Evolutionary conservation across 495 filamentous ascomycete species (phyloP), one percentile per base, ranked within the genome.

Genomic region (Trichoderma gamsii): DNA sequence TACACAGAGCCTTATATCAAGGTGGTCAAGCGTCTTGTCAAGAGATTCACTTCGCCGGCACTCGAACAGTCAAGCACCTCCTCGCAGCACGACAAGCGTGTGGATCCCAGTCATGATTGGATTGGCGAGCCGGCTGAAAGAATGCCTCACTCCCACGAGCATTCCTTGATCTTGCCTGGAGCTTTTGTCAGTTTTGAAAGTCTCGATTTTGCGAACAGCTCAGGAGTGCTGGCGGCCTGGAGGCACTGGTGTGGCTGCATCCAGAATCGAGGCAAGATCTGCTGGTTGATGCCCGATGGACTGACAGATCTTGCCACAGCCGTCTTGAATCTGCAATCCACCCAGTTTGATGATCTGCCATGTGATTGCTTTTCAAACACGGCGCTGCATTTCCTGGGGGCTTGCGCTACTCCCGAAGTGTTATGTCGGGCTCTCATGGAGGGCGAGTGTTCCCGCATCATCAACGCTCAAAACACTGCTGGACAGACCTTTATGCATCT

Each of bases 401-500:
- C 76, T 9, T 66, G 71, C 4, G 74, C 70, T 9, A 73, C 72
- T 44, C 71, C 72, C n/a, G 73, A 75, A 9, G 56, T 61, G 3
- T 74, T 81, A 23, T 49, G 78, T 15, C 25, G 38, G n/a, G 56
- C 72, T 46, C 68, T 80, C 21, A 71, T 76, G 16, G 65, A 64
- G 2, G 71, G 74, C 65, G 8, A 0, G 4, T 66, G 67, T 13
- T 44, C 73, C 5, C 18, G 6, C 3, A 21, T 66, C 5, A 65
- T 76, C 35, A 12, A 64, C 13, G 69, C 67, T 6, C 71, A 66
- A 11, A 83, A 84, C 70, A 76, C 73, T 8, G 81, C 76, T 16
- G 76, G 76, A 11, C 81, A 84, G 69, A 82, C 79, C 1, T 84
- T 82, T 59, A 76, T 84, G 15, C 82, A 84, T 63, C 73, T 82